Evolutionary conservation across 495 filamentous ascomycete species (phyloP).

Genomic region (Zalerion maritima): DNA sequence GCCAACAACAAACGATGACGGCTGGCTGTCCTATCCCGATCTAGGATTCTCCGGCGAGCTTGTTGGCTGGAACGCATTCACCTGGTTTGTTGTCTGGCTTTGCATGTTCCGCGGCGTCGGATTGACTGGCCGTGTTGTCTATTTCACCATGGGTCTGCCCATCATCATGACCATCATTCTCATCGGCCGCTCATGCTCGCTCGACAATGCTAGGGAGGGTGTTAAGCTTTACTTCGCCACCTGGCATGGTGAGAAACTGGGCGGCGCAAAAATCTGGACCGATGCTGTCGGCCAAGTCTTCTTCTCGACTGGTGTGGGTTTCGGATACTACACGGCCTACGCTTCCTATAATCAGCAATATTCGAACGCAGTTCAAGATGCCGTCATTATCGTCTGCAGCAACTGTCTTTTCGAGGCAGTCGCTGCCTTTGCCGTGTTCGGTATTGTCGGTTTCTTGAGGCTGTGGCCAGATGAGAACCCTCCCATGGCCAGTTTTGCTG

Average conservation of each 20-base stretch:
- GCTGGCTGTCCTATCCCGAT: constrained; percentile 14
- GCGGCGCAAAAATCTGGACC: too few relatives aligned
- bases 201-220: constrained; percentile 19
- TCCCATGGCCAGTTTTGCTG: too few relatives aligned
- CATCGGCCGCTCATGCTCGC: constrained; percentile 18
- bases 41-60: constrained; percentile 18
- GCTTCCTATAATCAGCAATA: too few relatives aligned
- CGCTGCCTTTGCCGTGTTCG: too few relatives aligned
- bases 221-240: constrained; percentile 10
- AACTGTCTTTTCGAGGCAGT: too few relatives aligned
- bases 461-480: too few relatives aligned
- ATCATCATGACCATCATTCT: constrained; percentile 27
- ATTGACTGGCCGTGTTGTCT: constrained; percentile 26
- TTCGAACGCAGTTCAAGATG: too few relatives aligned
- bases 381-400: too few relatives aligned
- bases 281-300: too few relatives aligned
- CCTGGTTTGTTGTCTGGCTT: constrained; percentile 26
- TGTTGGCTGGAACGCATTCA: constrained; percentile 25
- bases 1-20: constrained; percentile 11
- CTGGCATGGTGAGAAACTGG: constrained; percentile 2
- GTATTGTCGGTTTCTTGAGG: too few relatives aligned
- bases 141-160: constrained; percentile 30
- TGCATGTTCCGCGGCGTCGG: constrained; percentile 26
- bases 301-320: too few relatives aligned
- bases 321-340: too few relatives aligned